These are phyloP conservation scores for Actinomortierella ambigua DNA, from an alignment of 371 early-diverging fungal species.

Conservation along the genomic window DNA sequence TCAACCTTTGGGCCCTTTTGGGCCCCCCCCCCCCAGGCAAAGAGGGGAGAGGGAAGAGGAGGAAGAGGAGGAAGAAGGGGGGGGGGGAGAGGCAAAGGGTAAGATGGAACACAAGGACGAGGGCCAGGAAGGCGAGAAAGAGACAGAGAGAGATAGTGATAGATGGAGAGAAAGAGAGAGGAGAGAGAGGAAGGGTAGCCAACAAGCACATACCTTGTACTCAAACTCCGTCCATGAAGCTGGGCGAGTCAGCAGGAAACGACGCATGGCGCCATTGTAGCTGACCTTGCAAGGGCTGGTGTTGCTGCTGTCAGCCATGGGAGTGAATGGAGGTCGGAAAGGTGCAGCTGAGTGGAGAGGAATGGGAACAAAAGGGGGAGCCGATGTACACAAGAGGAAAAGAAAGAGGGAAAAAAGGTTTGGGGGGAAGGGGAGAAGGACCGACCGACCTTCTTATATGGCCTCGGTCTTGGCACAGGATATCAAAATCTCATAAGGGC, in stretches of 20 bases:
- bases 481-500: too few species aligned
- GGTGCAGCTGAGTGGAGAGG: too few species aligned
- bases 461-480: too few species aligned
- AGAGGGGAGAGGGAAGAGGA: too few species aligned
- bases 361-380: too few species aligned
- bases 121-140: neutral
- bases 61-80: too few species aligned
- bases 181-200: neutral
- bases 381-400: too few species aligned
- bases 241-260: slow-evolving; percentile 29
- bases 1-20: neutral
- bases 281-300: slow-evolving; percentile 39
- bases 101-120: too few species aligned
- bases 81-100: too few species aligned
- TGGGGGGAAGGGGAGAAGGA: too few species aligned
- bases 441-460: too few species aligned
- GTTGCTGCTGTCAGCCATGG: slow-evolving; percentile 4
- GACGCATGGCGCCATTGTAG: slow-evolving; percentile 30
- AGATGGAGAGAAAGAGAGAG: neutral
- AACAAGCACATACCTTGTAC: slow-evolving; percentile 24
- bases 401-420: too few species aligned
- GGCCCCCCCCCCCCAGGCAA: neutral
- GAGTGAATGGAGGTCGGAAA: neutral
- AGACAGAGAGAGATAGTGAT: neutral
- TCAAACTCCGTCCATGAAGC: slow-evolving; percentile 34